Base-by-base conservation (phyloP, 306 rosid species). In the Cucumis cinereus region DNA sequence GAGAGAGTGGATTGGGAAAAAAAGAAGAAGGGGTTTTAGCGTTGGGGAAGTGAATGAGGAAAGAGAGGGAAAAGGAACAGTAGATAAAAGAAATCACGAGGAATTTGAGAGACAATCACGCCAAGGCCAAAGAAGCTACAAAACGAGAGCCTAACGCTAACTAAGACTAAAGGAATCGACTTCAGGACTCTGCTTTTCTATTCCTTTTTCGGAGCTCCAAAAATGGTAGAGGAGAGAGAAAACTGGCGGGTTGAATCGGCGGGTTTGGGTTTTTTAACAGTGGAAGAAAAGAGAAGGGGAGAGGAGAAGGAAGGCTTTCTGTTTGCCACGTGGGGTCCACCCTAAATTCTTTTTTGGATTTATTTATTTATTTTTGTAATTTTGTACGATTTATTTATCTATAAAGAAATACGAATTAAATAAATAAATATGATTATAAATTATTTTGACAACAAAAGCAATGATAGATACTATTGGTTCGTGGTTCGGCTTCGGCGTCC, bases 51-150 rank as follows among this genome's bases (percentile, higher is more conserved):
- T 28, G 69, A 77, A 64, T 47, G 81, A 77, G 36, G 60, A 71
- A 57, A 17, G 81, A 76, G 47, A 68, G 78, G 60, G 82, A 59
- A 52, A 45, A 36, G 41, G 24, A 72, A 45, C 47, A 73, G 55
- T 49, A 45, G 52, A 22, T 64, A 82, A 82, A 78, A 81, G 72
- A 77, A 86, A 83, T 91, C 93, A 90, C 90, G 89, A 87, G 96
- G 87, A 88, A 79, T 77, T 73, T 66, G 79, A 84, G 87, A 84
- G 85, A 58, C 69, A 1, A 16, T 20, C 55, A 50, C 53, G 53
- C 53, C 53, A 60, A 20, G 9, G n/a, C 67, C 49, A 77, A 55
- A 50, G 38, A 50, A 68, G 77, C 82, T 71, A 71, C 22, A 38
- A 75, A 73, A 30, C 56, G 33, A 22, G 62, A 57, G 17, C 2